Evolutionary conservation across 441 rosid genomes (phyloP).

Genomic region (Aleurites moluccanus): DNA sequence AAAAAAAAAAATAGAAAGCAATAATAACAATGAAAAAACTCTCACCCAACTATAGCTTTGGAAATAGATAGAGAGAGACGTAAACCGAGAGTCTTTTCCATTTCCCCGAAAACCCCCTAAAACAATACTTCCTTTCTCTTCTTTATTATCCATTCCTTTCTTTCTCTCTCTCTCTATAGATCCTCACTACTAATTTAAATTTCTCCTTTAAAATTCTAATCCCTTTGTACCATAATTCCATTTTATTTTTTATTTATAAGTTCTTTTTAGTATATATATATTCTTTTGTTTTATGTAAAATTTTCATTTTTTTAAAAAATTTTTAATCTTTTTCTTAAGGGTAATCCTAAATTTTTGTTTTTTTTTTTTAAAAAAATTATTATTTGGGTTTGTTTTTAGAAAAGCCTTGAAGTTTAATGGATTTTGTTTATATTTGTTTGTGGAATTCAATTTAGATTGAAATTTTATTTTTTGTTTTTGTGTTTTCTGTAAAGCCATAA

Average conservation of each 20-base stretch:
- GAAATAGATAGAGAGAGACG: slow-evolving; percentile 12
- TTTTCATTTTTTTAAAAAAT: background rate
- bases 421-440: slow-evolving; percentile 28
- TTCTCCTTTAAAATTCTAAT: background rate
- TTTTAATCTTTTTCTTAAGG: background rate
- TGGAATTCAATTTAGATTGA: background rate
- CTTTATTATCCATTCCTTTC: slow-evolving; percentile 9
- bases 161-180: background rate
- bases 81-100: slow-evolving; percentile 8
- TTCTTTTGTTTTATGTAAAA: slow-evolving; percentile 4
- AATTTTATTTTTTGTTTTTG: background rate
- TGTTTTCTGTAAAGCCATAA: slow-evolving; percentile 3
- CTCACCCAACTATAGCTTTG: background rate
- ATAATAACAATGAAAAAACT: no score
- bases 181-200: background rate
- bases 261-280: background rate
- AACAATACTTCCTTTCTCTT: background rate
- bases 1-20: background rate
- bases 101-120: background rate
- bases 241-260: background rate
- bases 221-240: slow-evolving; percentile 9
- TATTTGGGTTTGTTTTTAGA: slow-evolving; percentile 6
- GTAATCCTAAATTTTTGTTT: background rate
- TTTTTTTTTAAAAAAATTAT: background rate
- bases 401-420: slow-evolving; percentile 20